These are phyloP conservation scores for Cucurbita moschata DNA, from an alignment of 306 rosid genomes.

Conservation along the genomic window DNA sequence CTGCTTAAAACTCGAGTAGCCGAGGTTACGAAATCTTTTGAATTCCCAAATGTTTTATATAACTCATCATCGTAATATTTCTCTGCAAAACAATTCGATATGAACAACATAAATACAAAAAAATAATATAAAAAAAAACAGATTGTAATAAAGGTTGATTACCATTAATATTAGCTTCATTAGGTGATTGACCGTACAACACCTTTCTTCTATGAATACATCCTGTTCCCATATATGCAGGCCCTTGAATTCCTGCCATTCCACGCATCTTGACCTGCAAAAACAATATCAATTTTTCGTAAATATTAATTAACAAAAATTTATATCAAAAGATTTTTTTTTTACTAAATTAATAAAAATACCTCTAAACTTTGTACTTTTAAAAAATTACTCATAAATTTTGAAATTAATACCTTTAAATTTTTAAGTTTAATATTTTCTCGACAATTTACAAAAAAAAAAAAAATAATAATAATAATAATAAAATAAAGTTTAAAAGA, in stretches of 20 bases:
- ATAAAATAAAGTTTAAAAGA: too few relatives aligned
- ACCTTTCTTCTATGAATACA: background rate
- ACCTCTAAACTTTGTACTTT: too few relatives aligned
- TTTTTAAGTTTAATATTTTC: too few relatives aligned
- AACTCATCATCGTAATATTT: background rate
- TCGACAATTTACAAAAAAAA: too few relatives aligned
- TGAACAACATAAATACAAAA: background rate
- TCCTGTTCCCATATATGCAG: conserved; percentile 8
- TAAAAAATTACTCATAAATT: too few relatives aligned
- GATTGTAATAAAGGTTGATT: background rate
- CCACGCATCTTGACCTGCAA: background rate
- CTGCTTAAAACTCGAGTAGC: background rate
- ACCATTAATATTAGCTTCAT: background rate
- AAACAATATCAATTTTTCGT: background rate
- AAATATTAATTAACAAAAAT: background rate
- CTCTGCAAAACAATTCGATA: background rate
- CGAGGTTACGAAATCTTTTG: background rate
- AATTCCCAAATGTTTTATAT: background rate
- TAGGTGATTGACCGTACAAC: background rate
- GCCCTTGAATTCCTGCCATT: conserved; percentile 1
- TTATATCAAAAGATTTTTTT: background rate
- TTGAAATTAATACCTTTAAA: too few relatives aligned
- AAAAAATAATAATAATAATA: too few relatives aligned
- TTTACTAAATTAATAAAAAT: too few relatives aligned
- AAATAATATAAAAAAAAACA: background rate